phyloP scores from a whole-genome alignment of 2,329 filamentous ascomycete species.

The Colletotrichum nymphaeae region DNA sequence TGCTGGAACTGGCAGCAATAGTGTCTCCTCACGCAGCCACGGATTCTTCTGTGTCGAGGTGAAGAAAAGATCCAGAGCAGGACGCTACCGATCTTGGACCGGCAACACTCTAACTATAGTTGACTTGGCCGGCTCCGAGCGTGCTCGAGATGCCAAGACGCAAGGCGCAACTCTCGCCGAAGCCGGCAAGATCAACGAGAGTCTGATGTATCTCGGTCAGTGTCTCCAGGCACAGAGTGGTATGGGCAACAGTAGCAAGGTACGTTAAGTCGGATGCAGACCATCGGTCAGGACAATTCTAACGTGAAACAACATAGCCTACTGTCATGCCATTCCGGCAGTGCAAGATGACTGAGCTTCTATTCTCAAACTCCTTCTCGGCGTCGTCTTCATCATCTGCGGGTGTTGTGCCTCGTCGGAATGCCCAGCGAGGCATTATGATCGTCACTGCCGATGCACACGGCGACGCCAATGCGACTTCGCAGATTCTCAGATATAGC shows the following conservation, averaged over 20 bases:
- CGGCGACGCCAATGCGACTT: slow-evolving; percentile 96
- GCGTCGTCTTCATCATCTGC: slow-evolving; percentile 64
- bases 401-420: slow-evolving; percentile 59
- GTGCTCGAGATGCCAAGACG: slow-evolving; percentile 93
- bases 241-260: slow-evolving; percentile 78
- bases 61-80: slow-evolving; percentile 75
- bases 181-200: slow-evolving; percentile 98
- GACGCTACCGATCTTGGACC: slow-evolving; percentile 72
- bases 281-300: neutral
- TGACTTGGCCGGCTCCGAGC: slow-evolving; percentile 92
- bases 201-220: slow-evolving; percentile 96
- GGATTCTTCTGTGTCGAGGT: slow-evolving; percentile 97
- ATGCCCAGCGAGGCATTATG: slow-evolving; percentile 92
- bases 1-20: slow-evolving; percentile 92
- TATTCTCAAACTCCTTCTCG: slow-evolving; percentile 90
- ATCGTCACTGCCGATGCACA: slow-evolving; percentile 93
- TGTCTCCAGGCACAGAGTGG: slow-evolving; percentile 96
- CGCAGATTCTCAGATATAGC: slow-evolving; percentile 94
- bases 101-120: slow-evolving; percentile 88
- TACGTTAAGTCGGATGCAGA: slow-evolving; percentile 47
- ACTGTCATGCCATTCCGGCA: slow-evolving; percentile 83
- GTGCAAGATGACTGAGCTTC: slow-evolving; percentile 85
- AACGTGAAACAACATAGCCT: slow-evolving; percentile 57
- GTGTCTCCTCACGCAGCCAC: slow-evolving; percentile 90
- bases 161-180: slow-evolving; percentile 92